Evolutionary conservation across 805 yeast species (phyloP).

Genomic region (Kregervanrija delftensis): DNA sequence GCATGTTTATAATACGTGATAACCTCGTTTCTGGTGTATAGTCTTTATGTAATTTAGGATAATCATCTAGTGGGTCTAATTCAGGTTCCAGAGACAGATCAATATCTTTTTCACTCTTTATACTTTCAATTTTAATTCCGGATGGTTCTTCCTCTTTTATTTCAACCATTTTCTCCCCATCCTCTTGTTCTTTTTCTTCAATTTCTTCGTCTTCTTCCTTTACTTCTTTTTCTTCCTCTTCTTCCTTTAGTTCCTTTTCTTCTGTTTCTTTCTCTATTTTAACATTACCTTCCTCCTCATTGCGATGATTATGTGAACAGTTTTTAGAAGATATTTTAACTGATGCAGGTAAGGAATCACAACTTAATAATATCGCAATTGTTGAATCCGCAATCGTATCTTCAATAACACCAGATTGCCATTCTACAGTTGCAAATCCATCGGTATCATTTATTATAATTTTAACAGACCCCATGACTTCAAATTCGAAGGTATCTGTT

Average conservation of each 20-base stretch:
- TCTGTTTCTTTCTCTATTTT: constrained; percentile 8
- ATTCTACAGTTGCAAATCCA: constrained; percentile 60
- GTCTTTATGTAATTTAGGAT: constrained; percentile 22
- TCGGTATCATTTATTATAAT: constrained; percentile 41
- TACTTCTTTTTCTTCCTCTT: constrained; percentile 7
- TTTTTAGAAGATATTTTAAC: constrained; percentile 72
- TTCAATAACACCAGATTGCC: constrained; percentile 85
- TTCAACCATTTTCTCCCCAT: background rate
- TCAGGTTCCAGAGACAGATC: background rate
- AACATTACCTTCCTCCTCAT: constrained; percentile 8
- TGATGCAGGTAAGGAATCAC: constrained; percentile 92
- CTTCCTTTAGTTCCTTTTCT: constrained; percentile 9
- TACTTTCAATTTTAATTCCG: background rate
- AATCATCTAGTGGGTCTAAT: background rate
- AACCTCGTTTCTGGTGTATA: constrained; percentile 34
- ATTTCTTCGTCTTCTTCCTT: background rate
- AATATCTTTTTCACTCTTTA: constrained; percentile 5
- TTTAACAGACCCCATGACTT: constrained; percentile 58
- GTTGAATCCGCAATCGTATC: constrained; percentile 94
- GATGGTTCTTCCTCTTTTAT: background rate
- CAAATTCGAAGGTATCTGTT: constrained; percentile 39
- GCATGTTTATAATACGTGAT: constrained; percentile 50
- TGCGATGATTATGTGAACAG: constrained; percentile 36
- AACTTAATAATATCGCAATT: constrained; percentile 82
- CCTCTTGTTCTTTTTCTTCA: background rate